A percentile compares a stretch with the other conserved stretches of the same genome.
Conservation (phyloP, 164 flowering plant genomes). For the Magnolia sinica region DNA sequence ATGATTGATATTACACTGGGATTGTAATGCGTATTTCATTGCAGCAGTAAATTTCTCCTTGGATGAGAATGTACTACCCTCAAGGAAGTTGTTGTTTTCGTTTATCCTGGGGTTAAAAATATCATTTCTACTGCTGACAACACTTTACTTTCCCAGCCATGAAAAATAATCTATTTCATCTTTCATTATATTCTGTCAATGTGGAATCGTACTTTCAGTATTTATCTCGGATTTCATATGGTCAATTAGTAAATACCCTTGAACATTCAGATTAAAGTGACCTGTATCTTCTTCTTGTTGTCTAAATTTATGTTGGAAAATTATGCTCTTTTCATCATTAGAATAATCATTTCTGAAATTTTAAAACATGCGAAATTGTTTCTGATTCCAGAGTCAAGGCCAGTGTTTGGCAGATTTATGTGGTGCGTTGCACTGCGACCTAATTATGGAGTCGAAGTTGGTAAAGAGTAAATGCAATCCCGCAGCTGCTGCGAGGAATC, state of each 20-base stretch:
- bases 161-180: not conserved
- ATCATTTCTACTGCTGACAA: not conserved
- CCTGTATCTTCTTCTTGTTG: not conserved
- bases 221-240: not conserved
- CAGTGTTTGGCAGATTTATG: slow-evolving; percentile 96
- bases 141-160: not conserved
- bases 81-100: not conserved
- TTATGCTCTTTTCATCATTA: not conserved
- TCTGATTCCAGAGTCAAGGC: slow-evolving; percentile 56
- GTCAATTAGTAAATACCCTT: not conserved
- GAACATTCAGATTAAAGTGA: not conserved
- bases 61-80: too few species aligned
- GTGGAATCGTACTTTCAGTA: not conserved
- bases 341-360: not conserved
- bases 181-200: not conserved
- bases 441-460: slow-evolving; percentile 44
- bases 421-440: slow-evolving; percentile 94
- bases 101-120: not conserved
- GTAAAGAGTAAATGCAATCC: slow-evolving; percentile 81
- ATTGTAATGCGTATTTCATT: too few species aligned
- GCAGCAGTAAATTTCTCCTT: too few species aligned
- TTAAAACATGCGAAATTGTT: not conserved
- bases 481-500: slow-evolving; percentile 84
- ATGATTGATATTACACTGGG: too few species aligned
- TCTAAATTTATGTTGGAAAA: not conserved